Evolutionary conservation across 140 eudicot species (phyloP).

Genomic region (Cichorium intybus): DNA sequence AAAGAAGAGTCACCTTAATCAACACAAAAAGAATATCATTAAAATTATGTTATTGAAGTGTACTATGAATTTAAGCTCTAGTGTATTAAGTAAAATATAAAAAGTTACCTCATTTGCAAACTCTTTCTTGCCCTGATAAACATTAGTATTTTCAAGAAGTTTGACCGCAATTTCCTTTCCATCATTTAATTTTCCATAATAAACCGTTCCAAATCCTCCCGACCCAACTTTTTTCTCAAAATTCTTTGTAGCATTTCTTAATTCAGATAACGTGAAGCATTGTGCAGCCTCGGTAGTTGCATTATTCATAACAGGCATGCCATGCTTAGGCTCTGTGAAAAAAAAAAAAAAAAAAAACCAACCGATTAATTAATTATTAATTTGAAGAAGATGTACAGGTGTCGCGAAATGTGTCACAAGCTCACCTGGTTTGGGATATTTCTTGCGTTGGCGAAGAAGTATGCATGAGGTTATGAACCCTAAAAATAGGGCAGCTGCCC

Average conservation of each 20-base stretch:
- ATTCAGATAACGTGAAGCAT: constrained; percentile 72
- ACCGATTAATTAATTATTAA: background rate
- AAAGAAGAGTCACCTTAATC: constrained; percentile 86
- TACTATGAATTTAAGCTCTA: background rate
- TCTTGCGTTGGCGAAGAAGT: constrained; percentile 42
- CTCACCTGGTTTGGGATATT: constrained; percentile 41
- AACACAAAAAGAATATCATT: background rate
- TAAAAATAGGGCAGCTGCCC: constrained; percentile 47
- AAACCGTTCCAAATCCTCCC: constrained; percentile 96
- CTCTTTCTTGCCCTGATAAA: constrained; percentile 93
- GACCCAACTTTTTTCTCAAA: constrained; percentile 91
- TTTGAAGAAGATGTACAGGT: background rate
- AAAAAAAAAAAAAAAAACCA: constrained; percentile 18
- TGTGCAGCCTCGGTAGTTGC: constrained; percentile 82
- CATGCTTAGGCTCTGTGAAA: constrained; percentile 39
- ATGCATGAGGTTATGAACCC: constrained; percentile 51
- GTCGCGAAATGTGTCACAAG: constrained; percentile 4
- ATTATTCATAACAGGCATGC: constrained; percentile 45
- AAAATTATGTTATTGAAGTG: background rate
- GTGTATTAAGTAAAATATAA: background rate
- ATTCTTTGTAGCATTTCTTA: constrained; percentile 68
- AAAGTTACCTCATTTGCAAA: constrained; percentile 80
- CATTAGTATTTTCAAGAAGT: constrained; percentile 66
- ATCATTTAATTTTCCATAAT: constrained; percentile 73
- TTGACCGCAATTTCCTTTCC: constrained; percentile 96